phyloP scores from a whole-genome alignment of 352 stramenopile genomes.

The Pseudoperonospora humuli region DNA sequence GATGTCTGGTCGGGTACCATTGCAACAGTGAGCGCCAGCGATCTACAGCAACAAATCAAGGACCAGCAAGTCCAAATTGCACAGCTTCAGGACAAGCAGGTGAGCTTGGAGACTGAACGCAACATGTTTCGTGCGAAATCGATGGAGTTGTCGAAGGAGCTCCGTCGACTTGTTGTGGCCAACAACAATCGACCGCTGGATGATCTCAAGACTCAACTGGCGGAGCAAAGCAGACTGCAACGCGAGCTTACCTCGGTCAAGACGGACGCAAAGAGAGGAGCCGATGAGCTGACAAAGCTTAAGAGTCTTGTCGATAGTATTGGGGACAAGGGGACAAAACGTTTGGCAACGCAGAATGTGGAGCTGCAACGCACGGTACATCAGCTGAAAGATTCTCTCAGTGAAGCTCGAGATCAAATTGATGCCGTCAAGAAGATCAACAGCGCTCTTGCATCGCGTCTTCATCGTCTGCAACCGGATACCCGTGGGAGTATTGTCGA shows the following conservation, averaged over 20 bases:
- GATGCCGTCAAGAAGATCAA: constrained; percentile 73
- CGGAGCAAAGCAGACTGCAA: constrained; percentile 49
- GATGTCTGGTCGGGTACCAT: constrained; percentile 24
- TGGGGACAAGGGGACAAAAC: constrained; percentile 48
- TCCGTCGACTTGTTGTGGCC: constrained; percentile 43
- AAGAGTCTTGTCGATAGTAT: constrained; percentile 46
- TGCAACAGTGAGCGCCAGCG: constrained; percentile 30
- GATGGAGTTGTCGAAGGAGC: constrained; percentile 42
- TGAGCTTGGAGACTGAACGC: constrained; percentile 37
- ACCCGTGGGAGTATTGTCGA: constrained; percentile 47
- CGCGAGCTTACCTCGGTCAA: constrained; percentile 44
- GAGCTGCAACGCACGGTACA: constrained; percentile 68
- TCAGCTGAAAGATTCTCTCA: constrained; percentile 62
- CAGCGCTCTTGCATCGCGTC: constrained; percentile 50
- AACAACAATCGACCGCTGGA: constrained; percentile 48
- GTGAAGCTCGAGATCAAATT: constrained; percentile 63
- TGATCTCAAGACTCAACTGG: constrained; percentile 45
- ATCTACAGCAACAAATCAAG: constrained; percentile 36
- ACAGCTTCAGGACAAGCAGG: constrained; percentile 29
- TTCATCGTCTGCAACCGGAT: constrained; percentile 49
- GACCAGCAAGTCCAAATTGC: constrained; percentile 19
- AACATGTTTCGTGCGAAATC: constrained; percentile 56
- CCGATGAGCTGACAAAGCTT: constrained; percentile 51
- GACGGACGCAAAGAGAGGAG: constrained; percentile 43
- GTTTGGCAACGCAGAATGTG: constrained; percentile 51